A percentile compares a stretch with the other conserved stretches of the same genome.
phyloP scores from a whole-genome alignment of 768 basidiomycete genomes.

The Termitomyces sp. region DNA sequence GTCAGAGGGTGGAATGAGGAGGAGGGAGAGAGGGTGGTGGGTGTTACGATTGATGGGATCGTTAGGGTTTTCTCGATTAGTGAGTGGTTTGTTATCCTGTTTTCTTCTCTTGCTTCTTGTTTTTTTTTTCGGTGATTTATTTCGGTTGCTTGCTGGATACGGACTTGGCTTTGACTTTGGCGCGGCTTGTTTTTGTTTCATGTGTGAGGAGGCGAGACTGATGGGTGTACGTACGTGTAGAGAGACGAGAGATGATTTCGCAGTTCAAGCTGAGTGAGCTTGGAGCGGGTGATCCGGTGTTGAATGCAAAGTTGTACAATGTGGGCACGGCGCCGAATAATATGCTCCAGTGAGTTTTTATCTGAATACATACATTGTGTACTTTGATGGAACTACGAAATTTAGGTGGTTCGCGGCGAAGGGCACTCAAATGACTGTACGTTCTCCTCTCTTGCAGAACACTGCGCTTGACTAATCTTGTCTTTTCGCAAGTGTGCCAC shows the following conservation, averaged over 20 bases:
- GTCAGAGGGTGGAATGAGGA: slow-evolving; percentile 37
- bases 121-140: not conserved
- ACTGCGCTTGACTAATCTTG: not conserved
- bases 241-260: slow-evolving; percentile 82
- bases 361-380: not conserved
- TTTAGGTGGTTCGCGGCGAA: slow-evolving; percentile 66
- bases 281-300: slow-evolving; percentile 57
- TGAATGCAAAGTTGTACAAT: slow-evolving; percentile 64
- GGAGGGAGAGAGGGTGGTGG: slow-evolving; percentile 81
- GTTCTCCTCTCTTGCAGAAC: slow-evolving; percentile 13
- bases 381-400: not conserved
- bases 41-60: slow-evolving; percentile 89
- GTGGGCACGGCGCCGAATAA: slow-evolving; percentile 81
- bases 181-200: not conserved
- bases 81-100: slow-evolving; percentile 30
- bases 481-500: slow-evolving; percentile 65
- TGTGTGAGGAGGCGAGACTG: not conserved
- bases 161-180: not conserved
- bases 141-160: not conserved
- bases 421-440: slow-evolving; percentile 87
- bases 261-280: slow-evolving; percentile 85
- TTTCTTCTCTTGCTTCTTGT: not conserved
- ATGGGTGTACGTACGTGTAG: slow-evolving; percentile 15
- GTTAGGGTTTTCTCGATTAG: slow-evolving; percentile 89
- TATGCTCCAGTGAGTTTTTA: slow-evolving; percentile 61